Evolutionary conservation across 2,329 filamentous ascomycete genomes (phyloP).

Genomic region (Didymella arachidicola): DNA sequence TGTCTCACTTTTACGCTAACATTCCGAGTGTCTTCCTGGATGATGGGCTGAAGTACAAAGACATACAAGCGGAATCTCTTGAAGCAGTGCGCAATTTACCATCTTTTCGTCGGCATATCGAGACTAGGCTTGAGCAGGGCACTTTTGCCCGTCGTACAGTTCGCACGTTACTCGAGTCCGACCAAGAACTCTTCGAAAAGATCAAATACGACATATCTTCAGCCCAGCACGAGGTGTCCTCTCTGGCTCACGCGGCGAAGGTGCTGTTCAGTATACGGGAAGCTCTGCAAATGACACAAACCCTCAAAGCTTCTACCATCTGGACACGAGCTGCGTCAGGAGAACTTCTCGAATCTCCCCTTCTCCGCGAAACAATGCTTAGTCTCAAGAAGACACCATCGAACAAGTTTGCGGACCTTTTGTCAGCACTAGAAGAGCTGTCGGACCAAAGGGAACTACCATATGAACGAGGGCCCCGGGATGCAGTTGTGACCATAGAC

Average conservation of each 20-base stretch:
- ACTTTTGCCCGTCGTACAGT: conserved; percentile 52
- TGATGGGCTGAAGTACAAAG: conserved; percentile 40
- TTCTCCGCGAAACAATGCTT: conserved; percentile 63
- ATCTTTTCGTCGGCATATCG: conserved; percentile 64
- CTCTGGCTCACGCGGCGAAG: conserved; percentile 50
- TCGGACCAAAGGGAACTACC: background rate
- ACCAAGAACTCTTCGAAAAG: conserved; percentile 61
- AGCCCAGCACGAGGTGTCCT: conserved; percentile 51
- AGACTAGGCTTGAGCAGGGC: conserved; percentile 50
- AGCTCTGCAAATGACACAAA: conserved; percentile 47
- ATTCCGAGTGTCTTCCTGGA: conserved; percentile 71
- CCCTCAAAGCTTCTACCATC: conserved; percentile 55
- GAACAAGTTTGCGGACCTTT: conserved; percentile 57
- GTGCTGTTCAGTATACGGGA: conserved; percentile 50
- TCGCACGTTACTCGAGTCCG: conserved; percentile 65
- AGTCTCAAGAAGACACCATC: conserved; percentile 68
- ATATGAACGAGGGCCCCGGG: conserved; percentile 14
- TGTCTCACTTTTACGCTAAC: conserved; percentile 86
- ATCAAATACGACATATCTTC: conserved; percentile 31
- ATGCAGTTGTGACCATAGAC: conserved; percentile 32
- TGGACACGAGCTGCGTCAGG: conserved; percentile 69
- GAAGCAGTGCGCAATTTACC: conserved; percentile 72
- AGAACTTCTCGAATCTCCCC: conserved; percentile 61
- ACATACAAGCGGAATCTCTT: conserved; percentile 67
- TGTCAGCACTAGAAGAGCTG: conserved; percentile 44